These are phyloP conservation scores for Eucalyptus tenuipes DNA, from an alignment of 345 rosid genomes.

Conservation along the genomic window DNA sequence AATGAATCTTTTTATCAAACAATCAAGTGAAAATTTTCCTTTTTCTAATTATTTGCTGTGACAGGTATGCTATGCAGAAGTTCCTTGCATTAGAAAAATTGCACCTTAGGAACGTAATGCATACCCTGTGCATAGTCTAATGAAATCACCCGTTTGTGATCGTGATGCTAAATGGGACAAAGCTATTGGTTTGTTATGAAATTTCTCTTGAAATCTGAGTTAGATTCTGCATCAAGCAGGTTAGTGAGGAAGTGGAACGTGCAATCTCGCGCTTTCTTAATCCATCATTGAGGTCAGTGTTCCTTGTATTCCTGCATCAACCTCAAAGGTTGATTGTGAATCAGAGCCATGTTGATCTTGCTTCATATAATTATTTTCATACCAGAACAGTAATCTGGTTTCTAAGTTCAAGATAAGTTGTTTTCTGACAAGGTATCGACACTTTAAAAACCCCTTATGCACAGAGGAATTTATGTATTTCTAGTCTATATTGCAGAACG, in stretches of 20 bases:
- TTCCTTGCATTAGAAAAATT: background rate
- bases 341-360: background rate
- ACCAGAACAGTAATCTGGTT: background rate
- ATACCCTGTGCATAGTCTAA: background rate
- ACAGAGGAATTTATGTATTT: background rate
- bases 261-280: background rate
- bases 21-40: background rate
- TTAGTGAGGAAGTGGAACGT: background rate
- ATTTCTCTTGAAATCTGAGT: background rate
- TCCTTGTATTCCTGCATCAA: background rate
- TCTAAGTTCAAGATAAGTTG: background rate
- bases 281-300: background rate
- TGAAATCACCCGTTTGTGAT: background rate
- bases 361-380: background rate
- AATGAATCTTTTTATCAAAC: background rate
- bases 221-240: background rate
- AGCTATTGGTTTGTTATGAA: background rate
- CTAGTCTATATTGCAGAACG: background rate
- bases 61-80: background rate
- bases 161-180: background rate
- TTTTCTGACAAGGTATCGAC: background rate
- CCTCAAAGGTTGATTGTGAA: background rate
- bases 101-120: background rate
- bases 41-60: background rate
- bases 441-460: background rate